Evolutionary conservation across 2,329 filamentous ascomycete species (phyloP), one percentile per base, ranked within the genome.

Genomic region (Catunica adiposa): DNA sequence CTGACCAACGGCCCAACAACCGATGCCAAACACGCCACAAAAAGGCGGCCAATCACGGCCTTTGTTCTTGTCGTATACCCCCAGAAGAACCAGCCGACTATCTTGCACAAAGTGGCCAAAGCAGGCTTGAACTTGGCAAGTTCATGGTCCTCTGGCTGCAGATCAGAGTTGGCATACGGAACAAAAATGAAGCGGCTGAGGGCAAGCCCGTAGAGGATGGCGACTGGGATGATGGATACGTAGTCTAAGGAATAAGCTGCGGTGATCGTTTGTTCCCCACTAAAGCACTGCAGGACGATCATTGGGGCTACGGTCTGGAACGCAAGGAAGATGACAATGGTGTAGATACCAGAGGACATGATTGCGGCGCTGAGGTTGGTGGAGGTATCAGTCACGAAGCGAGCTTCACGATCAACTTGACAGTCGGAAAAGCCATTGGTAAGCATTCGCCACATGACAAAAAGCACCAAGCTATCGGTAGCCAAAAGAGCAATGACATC

Each of bases 121-220:
- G 72, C 76, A 0, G 84, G 78, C 61, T 88, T 73, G 63, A 88
- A 87, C 25, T 71, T 65, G 31, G 66, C 66, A 22, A 71, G 67
- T 61, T 73, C 69, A 54, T 73, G 73, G 59, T 80, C 73, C 60
- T 72, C 69, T 46, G 66, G 64, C 15, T 70, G 73, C 25, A 69
- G 70, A 25, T 73, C 75, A 0, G 76, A 73, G 14, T 72, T 75
- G 17, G 79, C 76, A 22, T 79, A 76, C 1, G 83, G 81, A 40
- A 79, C 78, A 66, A 95, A 94, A 61, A 96, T 79, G 66, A 94
- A 90, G 48, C 78, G 76, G 59, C 80, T 80, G 3, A 83, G 81
- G 0, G 86, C 84, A 59, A 80, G 72, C 2, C 89, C 89, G 17
- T 86, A 73, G 1, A 73, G 62, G 2, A 77, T 60, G 5, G 73